Percentiles rank a stretch among this genome's conserved stretches.
phyloP scores from a whole-genome alignment of 2,329 filamentous ascomycete species.

The Fusarium sp. region DNA sequence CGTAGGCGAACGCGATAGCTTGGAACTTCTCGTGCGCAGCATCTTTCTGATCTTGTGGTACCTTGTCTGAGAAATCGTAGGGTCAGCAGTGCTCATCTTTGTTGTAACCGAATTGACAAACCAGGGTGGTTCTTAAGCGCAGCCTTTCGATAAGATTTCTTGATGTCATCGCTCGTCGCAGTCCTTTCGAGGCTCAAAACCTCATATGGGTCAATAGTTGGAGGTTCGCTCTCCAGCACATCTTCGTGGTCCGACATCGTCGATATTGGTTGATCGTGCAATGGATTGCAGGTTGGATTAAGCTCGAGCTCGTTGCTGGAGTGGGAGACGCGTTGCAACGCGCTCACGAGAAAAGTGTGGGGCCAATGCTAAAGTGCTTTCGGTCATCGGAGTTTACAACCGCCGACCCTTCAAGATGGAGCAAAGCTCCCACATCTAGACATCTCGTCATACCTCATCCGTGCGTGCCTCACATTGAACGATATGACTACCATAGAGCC shows the following conservation, averaged over 20 bases:
- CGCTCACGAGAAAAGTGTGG: conserved; percentile 30
- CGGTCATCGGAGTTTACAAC: conserved; percentile 34
- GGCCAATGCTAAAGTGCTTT: conserved; percentile 36
- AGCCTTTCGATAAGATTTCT: conserved; percentile 88
- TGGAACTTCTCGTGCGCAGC: conserved; percentile 86
- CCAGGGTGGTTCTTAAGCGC: conserved; percentile 88
- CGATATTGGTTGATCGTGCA: conserved; percentile 16
- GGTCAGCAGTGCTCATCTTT: conserved; percentile 15
- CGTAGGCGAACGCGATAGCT: conserved; percentile 91
- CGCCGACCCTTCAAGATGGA: conserved; percentile 19
- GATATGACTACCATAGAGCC: conserved; percentile 39
- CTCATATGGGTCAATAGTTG: conserved; percentile 79
- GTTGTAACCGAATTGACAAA: conserved; percentile 52
- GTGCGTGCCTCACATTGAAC: not conserved
- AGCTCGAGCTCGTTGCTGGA: not conserved
- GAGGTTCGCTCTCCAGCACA: conserved; percentile 64
- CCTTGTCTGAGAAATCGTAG: conserved; percentile 73
- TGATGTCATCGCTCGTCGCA: conserved; percentile 82
- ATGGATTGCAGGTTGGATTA: not conserved
- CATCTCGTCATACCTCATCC: not conserved
- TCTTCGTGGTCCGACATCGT: conserved; percentile 63
- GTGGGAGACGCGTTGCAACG: conserved; percentile 35
- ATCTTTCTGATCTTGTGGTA: conserved; percentile 70
- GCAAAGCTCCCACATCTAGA: not conserved
- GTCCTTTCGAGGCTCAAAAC: conserved; percentile 76